phyloP scores from a whole-genome alignment of 1,139 yeast genomes.

The Hansenula lynferdii region DNA sequence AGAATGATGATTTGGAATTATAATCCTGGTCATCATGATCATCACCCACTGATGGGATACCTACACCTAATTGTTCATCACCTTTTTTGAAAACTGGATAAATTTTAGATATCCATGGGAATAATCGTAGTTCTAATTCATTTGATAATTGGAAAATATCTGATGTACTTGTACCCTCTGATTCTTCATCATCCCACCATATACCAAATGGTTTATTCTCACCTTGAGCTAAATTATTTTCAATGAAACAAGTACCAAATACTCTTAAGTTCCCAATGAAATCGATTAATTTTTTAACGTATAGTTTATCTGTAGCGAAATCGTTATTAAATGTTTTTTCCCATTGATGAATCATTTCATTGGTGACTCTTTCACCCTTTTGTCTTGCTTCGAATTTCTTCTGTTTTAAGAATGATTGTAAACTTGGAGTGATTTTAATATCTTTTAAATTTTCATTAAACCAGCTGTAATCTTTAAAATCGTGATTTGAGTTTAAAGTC shows the following conservation, averaged over 20 bases:
- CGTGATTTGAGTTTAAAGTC: neutral
- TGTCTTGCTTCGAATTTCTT: neutral
- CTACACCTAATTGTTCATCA: conserved; percentile 2
- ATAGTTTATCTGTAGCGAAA: conserved; percentile 1
- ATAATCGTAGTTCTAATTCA: conserved; percentile 10
- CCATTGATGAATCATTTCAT: conserved; percentile 4
- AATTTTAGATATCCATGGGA: conserved; percentile 14
- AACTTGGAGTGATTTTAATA: neutral
- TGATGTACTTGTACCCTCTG: neutral
- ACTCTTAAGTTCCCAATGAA: conserved; percentile 12
- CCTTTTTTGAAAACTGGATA: conserved; percentile 12
- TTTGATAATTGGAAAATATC: conserved; percentile 7
- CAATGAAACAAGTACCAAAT: conserved; percentile 12
- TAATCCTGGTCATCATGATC: conserved; percentile 8
- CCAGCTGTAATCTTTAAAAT: neutral
- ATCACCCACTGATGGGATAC: conserved; percentile 7
- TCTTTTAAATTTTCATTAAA: neutral
- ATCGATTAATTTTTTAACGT: conserved; percentile 3
- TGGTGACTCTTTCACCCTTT: neutral
- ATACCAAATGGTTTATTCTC: conserved; percentile 1
- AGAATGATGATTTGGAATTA: conserved; percentile 6
- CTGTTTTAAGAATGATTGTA: conserved; percentile 5
- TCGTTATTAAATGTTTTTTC: conserved; percentile 4
- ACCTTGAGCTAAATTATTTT: conserved; percentile 9
- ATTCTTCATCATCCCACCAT: conserved; percentile 9